phyloP scores from a whole-genome alignment of 2,329 filamentous ascomycete genomes.

The Exserohilum turcica region DNA sequence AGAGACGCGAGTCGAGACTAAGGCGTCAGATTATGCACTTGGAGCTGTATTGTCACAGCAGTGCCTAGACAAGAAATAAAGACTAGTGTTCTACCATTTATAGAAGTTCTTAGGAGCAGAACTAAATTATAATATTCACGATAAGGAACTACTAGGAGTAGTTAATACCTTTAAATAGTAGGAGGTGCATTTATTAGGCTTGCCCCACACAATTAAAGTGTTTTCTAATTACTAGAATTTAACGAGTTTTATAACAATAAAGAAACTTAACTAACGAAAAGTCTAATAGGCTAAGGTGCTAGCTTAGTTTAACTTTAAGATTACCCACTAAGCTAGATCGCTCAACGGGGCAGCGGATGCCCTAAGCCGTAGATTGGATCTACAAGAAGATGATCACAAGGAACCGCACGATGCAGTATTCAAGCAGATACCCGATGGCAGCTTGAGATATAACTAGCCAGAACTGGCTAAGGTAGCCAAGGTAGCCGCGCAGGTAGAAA shows the following conservation, averaged over 20 bases:
- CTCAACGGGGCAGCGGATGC: neutral
- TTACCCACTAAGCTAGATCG: neutral
- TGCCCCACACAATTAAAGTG: neutral
- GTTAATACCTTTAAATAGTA: neutral
- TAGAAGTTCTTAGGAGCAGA: conserved; percentile 8
- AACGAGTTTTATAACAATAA: conserved; percentile 7
- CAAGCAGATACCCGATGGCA: neutral
- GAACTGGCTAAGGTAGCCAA: neutral
- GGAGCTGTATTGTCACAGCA: conserved; percentile 1
- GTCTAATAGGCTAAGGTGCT: conserved; percentile 1
- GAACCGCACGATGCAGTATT: neutral
- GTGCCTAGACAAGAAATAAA: conserved; percentile 18
- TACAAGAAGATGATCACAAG: neutral
- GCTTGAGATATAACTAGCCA: neutral
- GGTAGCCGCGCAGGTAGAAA: neutral
- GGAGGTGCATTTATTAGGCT: too few species aligned
- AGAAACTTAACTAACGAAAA: conserved; percentile 2
- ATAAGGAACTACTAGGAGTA: conserved; percentile 12
- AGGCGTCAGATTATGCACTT: neutral
- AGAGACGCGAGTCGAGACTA: neutral
- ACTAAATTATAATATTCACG: conserved; percentile 19
- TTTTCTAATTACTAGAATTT: conserved; percentile 22
- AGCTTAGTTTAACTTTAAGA: conserved; percentile 7
- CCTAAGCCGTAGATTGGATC: neutral
- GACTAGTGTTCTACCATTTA: conserved; percentile 30